phyloP scores from a whole-genome alignment of 2,329 filamentous ascomycete species.

The Zymoseptoria brevis region DNA sequence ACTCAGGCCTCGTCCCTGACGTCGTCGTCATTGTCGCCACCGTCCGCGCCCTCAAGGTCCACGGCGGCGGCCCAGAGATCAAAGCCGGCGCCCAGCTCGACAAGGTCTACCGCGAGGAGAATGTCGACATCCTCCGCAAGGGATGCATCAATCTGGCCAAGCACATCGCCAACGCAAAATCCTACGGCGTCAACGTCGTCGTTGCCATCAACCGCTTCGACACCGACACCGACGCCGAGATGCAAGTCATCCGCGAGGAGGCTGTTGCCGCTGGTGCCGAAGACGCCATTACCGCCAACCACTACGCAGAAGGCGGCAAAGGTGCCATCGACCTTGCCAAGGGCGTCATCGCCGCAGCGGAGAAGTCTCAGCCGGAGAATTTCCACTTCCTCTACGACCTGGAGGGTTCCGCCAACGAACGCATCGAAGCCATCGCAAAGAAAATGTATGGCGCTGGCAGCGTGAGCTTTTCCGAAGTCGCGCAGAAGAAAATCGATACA shows the following conservation, averaged over 20 bases:
- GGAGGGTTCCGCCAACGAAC: slow-evolving; percentile 72
- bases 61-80: slow-evolving; percentile 92
- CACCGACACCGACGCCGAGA: slow-evolving; percentile 88
- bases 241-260: slow-evolving; percentile 81
- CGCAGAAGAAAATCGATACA: slow-evolving; percentile 91
- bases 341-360: slow-evolving; percentile 72
- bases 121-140: slow-evolving; percentile 78
- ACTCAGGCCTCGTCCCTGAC: slow-evolving; percentile 85
- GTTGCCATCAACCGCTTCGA: slow-evolving; percentile 96
- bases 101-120: slow-evolving; percentile 86
- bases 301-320: slow-evolving; percentile 92
- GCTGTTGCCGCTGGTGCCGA: slow-evolving; percentile 85
- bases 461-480: slow-evolving; percentile 88
- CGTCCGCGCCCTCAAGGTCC: slow-evolving; percentile 90
- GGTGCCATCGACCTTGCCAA: slow-evolving; percentile 84
- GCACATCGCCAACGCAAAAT: slow-evolving; percentile 83
- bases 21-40: slow-evolving; percentile 93
- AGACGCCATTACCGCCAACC: slow-evolving; percentile 87
- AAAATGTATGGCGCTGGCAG: slow-evolving; percentile 88
- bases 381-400: slow-evolving; percentile 81
- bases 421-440: slow-evolving; percentile 82
- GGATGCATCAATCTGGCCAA: slow-evolving; percentile 93
- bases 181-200: slow-evolving; percentile 86
- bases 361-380: slow-evolving; percentile 66
- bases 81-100: slow-evolving; percentile 76